Evolutionary conservation across 345 rosid species (phyloP).

Genomic region (Gynandropsis gynandra): DNA sequence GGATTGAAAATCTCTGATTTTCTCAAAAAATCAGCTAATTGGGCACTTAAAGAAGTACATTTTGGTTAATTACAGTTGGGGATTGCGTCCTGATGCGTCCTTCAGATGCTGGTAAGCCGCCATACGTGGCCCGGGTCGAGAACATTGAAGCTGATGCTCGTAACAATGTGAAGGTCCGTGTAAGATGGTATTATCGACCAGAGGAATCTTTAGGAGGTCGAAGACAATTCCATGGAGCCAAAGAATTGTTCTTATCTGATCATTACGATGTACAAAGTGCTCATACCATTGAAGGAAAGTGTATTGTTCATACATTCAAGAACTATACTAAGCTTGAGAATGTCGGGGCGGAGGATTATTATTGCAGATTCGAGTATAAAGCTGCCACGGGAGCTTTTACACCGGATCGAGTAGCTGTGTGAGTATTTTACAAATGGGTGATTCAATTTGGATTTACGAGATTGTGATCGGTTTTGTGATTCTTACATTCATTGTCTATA

Average conservation of each 20-base stretch:
- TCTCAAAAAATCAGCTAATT: too few relatives aligned
- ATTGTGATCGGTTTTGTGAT: constrained; percentile 3
- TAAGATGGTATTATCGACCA: constrained; percentile 65
- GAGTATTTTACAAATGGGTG: constrained; percentile 26
- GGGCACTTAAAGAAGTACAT: too few relatives aligned
- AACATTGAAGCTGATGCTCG: constrained; percentile 55
- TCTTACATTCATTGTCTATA: constrained; percentile 14
- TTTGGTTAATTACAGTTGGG: constrained; percentile 30
- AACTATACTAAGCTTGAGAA: constrained; percentile 68
- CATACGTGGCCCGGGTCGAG: constrained; percentile 66
- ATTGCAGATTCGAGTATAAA: constrained; percentile 66
- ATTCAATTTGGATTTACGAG: background rate
- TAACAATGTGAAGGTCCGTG: constrained; percentile 53
- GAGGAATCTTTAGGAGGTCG: constrained; percentile 74
- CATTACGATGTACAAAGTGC: constrained; percentile 68
- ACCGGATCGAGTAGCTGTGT: constrained; percentile 79
- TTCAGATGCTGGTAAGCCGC: constrained; percentile 59
- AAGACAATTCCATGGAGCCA: constrained; percentile 72
- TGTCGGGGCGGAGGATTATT: constrained; percentile 70
- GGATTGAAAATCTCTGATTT: too few relatives aligned
- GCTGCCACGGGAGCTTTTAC: constrained; percentile 76
- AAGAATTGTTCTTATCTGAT: constrained; percentile 68
- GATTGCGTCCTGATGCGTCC: constrained; percentile 80
- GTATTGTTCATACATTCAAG: constrained; percentile 69
- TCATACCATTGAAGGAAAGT: constrained; percentile 74